phyloP scores from a whole-genome alignment of 495 filamentous ascomycete genomes.

The Pseudevernia furfuracea region DNA sequence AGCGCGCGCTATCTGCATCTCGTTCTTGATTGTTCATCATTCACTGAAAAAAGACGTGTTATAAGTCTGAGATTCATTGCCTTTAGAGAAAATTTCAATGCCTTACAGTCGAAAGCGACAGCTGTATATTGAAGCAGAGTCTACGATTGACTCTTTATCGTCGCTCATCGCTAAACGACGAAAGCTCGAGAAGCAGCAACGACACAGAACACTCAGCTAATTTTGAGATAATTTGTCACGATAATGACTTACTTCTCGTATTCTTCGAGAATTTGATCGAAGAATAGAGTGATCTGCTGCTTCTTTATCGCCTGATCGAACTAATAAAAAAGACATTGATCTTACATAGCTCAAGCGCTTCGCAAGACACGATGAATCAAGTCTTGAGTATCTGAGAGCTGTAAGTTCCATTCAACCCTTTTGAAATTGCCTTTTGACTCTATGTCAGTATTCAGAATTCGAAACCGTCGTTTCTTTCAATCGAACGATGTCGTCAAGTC shows the following conservation, averaged over 20 bases:
- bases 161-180: no score
- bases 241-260: neutral
- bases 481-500: neutral
- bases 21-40: neutral
- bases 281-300: neutral
- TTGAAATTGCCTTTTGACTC: neutral
- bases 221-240: neutral
- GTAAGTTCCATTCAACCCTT: slow-evolving; percentile 15
- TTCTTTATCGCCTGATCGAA: slow-evolving; percentile 13
- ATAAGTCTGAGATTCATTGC: no score
- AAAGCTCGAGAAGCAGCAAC: no score
- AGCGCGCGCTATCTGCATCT: slow-evolving; percentile 16
- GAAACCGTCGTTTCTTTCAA: neutral
- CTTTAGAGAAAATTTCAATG: no score
- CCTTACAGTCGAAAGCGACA: no score
- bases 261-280: slow-evolving; percentile 26
- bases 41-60: no score
- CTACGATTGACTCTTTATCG: no score
- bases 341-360: slow-evolving; percentile 24
- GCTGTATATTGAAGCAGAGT: no score
- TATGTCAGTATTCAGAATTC: neutral
- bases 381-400: slow-evolving; percentile 25
- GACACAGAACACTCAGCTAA: no score
- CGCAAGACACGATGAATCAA: slow-evolving; percentile 27
- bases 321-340: slow-evolving; percentile 18